phyloP scores from a whole-genome alignment of 352 stramenopile species.

The Blastocystis sp. region DNA sequence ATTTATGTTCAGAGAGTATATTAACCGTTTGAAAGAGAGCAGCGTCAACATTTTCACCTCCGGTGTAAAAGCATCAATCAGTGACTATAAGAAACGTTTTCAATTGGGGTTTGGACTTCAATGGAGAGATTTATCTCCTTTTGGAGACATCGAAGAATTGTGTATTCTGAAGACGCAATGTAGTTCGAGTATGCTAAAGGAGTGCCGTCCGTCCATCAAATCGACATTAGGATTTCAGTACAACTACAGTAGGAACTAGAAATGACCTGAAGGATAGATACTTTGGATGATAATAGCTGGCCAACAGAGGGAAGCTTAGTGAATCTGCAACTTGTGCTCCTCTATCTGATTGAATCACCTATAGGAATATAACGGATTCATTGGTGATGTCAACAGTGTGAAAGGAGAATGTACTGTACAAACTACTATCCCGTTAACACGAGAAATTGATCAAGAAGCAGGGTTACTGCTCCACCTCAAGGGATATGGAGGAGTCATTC shows the following conservation, averaged over 20 bases:
- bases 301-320: background rate
- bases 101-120: background rate
- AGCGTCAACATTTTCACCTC: background rate
- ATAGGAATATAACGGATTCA: conserved; percentile 46
- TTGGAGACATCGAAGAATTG: conserved; percentile 44
- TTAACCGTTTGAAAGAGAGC: conserved; percentile 21
- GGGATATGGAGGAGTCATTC: background rate
- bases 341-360: background rate
- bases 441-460: background rate
- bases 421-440: background rate
- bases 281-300: background rate
- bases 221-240: background rate
- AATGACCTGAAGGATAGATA: background rate
- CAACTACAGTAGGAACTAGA: background rate
- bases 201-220: conserved; percentile 22
- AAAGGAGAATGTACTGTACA: background rate
- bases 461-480: conserved; percentile 10
- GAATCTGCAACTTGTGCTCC: background rate
- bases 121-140: conserved; percentile 11
- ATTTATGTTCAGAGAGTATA: background rate
- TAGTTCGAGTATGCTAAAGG: conserved; percentile 23
- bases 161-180: conserved; percentile 24
- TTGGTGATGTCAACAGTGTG: conserved; percentile 15
- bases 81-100: background rate
- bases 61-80: background rate